Evolutionary conservation across 1,284 basidiomycete species (phyloP).

Genomic region (Papiliotrema nemorosa): DNA sequence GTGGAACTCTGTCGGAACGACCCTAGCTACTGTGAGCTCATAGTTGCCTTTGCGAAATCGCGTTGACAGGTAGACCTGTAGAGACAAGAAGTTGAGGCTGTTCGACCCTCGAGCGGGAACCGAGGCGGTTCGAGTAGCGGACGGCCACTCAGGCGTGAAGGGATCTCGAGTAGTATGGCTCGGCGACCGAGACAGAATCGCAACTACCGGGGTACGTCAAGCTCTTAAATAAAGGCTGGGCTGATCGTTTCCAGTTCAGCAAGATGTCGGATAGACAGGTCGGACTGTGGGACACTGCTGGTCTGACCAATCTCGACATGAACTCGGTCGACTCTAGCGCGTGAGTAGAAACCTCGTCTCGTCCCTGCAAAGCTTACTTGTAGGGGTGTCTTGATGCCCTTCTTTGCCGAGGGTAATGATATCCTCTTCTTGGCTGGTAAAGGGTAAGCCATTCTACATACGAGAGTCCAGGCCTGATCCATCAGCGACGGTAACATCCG

Average conservation of each 20-base stretch:
- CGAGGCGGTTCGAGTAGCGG: constrained; percentile 72
- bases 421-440: constrained; percentile 81
- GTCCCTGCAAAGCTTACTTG: neutral
- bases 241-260: constrained; percentile 58
- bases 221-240: neutral
- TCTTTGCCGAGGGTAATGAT: constrained; percentile 88
- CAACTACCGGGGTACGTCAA: constrained; percentile 68
- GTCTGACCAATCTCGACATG: constrained; percentile 69
- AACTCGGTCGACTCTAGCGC: constrained; percentile 78
- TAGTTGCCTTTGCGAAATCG: neutral
- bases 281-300: constrained; percentile 76
- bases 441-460: constrained; percentile 43
- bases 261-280: constrained; percentile 92
- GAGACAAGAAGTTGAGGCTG: constrained; percentile 86
- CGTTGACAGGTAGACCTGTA: constrained; percentile 61
- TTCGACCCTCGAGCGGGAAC: constrained; percentile 82
- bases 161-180: constrained; percentile 87
- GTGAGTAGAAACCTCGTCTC: constrained; percentile 16
- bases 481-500: constrained; percentile 84
- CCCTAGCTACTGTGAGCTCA: constrained; percentile 55
- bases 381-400: constrained; percentile 90
- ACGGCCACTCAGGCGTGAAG: constrained; percentile 92
- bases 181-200: constrained; percentile 81
- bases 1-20: constrained; percentile 78
- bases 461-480: constrained; percentile 3